Conservation (phyloP, 2,329 filamentous ascomycete species). For the Bipolaris victoriae region DNA sequence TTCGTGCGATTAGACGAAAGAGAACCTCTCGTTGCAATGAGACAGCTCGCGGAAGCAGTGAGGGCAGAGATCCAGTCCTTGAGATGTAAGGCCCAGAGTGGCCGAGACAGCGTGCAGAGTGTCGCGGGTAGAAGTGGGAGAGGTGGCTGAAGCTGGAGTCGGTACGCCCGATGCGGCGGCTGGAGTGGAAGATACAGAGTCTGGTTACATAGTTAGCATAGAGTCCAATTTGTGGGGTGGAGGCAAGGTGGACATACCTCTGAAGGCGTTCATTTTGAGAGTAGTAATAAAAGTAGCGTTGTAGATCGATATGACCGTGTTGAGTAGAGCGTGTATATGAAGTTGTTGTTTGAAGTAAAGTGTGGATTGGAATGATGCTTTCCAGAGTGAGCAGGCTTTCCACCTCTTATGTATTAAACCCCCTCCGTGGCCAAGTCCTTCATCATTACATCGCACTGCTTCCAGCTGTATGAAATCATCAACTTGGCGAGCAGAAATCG, state of each 20-base stretch:
- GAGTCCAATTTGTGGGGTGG: neutral
- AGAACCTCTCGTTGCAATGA: constrained; percentile 36
- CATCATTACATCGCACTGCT: constrained; percentile 14
- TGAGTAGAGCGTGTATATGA: neutral
- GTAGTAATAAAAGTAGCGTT: neutral
- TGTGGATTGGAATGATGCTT: neutral
- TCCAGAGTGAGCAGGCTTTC: neutral
- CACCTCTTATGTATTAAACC: constrained; percentile 20
- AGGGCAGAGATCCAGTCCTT: constrained; percentile 35
- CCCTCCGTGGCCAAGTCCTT: constrained; percentile 13
- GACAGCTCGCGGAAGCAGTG: constrained; percentile 38
- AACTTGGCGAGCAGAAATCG: constrained; percentile 24
- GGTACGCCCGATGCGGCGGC: constrained; percentile 29
- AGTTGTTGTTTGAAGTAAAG: neutral
- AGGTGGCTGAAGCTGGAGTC: constrained; percentile 23
- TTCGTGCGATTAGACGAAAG: constrained; percentile 22
- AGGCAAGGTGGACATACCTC: constrained; percentile 14
- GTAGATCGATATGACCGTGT: neutral
- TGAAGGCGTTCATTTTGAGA: constrained; percentile 30
- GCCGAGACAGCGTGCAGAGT: constrained; percentile 32
- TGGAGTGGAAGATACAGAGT: constrained; percentile 35
- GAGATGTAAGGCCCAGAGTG: constrained; percentile 23
- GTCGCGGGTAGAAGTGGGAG: constrained; percentile 27
- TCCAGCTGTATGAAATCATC: constrained; percentile 10
- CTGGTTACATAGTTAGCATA: constrained; percentile 14